These are phyloP conservation scores for Candida sp. DNA, from an alignment of 1,139 yeast species.

Conservation along the genomic window DNA sequence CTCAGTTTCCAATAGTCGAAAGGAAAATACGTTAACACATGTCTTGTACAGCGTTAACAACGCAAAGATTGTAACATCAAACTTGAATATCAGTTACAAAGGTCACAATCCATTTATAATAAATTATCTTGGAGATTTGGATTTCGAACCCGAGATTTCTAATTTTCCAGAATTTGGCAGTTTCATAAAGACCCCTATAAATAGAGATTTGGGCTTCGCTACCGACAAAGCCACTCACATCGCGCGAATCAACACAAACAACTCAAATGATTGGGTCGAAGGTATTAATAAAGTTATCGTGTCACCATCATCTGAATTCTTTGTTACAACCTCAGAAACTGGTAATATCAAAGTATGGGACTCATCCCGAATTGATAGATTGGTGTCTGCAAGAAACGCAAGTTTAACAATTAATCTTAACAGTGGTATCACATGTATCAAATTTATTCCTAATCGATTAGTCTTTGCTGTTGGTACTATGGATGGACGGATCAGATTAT, in stretches of 20 bases:
- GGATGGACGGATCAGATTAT: constrained; percentile 60
- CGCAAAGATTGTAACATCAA: constrained; percentile 35
- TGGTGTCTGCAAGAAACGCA: constrained; percentile 57
- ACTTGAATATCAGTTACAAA: constrained; percentile 52
- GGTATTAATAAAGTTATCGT: constrained; percentile 54
- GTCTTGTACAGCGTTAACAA: constrained; percentile 32
- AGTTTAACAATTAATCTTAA: constrained; percentile 46
- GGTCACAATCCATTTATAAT: constrained; percentile 67
- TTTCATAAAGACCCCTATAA: background rate
- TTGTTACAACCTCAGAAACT: constrained; percentile 74
- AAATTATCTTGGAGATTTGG: constrained; percentile 50
- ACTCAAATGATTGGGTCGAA: constrained; percentile 19
- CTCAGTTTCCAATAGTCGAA: constrained; percentile 11
- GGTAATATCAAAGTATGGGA: constrained; percentile 85
- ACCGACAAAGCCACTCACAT: constrained; percentile 50
- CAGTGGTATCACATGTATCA: constrained; percentile 43
- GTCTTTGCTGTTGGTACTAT: constrained; percentile 66
- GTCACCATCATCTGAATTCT: constrained; percentile 61
- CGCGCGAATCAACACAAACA: constrained; percentile 41
- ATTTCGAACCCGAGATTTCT: constrained; percentile 53
- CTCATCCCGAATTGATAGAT: constrained; percentile 57
- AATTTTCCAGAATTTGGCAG: constrained; percentile 63
- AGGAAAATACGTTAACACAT: constrained; percentile 16
- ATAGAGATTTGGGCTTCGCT: background rate
- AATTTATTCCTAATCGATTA: constrained; percentile 58